These are phyloP conservation scores for Chlorella sp. DNA, from an alignment of 139 green algal species.

Conservation along the genomic window DNA sequence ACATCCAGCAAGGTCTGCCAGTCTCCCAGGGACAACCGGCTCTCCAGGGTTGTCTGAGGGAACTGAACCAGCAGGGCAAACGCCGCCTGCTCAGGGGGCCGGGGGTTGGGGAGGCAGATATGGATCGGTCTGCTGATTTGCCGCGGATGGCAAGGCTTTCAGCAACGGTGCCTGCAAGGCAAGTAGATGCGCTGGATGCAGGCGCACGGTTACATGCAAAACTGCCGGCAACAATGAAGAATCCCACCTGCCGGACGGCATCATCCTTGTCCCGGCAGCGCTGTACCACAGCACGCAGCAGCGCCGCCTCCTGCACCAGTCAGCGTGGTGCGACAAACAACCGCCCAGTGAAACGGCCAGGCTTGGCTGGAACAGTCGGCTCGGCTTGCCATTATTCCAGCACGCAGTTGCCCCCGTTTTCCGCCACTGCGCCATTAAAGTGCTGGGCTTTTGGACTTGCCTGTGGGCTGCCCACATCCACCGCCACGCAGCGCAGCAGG, in stretches of 20 bases:
- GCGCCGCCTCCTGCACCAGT: not conserved
- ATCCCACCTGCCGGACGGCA: not conserved
- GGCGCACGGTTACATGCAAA: too few relatives aligned
- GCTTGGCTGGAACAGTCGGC: not conserved
- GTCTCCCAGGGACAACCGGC: not conserved
- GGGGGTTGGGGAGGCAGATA: too few relatives aligned
- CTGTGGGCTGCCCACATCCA: not conserved
- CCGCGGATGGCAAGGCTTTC: too few relatives aligned
- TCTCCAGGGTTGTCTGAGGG: not conserved
- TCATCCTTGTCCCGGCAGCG: slow-evolving; percentile 25
- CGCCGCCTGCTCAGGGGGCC: not conserved
- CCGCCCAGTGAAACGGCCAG: not conserved
- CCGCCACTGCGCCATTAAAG: too few relatives aligned
- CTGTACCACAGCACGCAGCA: not conserved
- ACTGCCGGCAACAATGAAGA: too few relatives aligned
- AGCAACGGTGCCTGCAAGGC: too few relatives aligned
- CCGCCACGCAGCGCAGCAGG: not conserved
- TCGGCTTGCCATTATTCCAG: not conserved
- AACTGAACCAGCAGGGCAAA: slow-evolving; percentile 21
- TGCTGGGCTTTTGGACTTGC: too few relatives aligned
- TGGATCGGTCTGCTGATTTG: too few relatives aligned
- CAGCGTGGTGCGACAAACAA: not conserved
- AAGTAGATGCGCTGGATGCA: too few relatives aligned
- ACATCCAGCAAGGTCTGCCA: slow-evolving; percentile 23
- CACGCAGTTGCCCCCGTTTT: too few relatives aligned